Evolutionary conservation across 2,329 filamentous ascomycete genomes (phyloP), one percentile per base, ranked within the genome.

Genomic region (Sarocladium strictum): DNA sequence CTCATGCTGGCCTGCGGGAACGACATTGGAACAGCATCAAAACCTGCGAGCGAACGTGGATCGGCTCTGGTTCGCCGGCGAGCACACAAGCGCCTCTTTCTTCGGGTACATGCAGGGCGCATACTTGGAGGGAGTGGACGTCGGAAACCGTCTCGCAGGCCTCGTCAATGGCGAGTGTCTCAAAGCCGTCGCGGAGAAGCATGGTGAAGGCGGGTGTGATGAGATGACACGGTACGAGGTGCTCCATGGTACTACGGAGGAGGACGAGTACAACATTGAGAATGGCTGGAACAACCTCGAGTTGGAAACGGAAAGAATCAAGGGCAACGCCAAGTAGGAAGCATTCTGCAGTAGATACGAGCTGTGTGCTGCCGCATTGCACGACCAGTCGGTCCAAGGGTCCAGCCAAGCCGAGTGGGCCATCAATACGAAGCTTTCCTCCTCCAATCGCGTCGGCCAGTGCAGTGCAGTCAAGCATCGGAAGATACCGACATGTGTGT

Each of bases 21-120:
- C 78, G 19, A 80, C 77, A 1, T 67, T 85, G 0, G 78, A 84
- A 19, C 50, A 53, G 23, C 50, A 53, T 24, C 50, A 53, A 19
- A 38, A 53, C 21, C 50, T 53, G 5, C 75, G 82, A 1, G 78
- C 81, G 6, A 84, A 83, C 57, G 65, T 83, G 0, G 74, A 72
- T 12, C 66, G 78, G 2, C 61, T 85, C 15, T 83, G 75, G 66
- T 85, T 83, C 60, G 80, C 82, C 0, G 82, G 81, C 0, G 82
- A 85, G 62, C 76, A 75, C 7, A 83, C 76, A 0, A 81, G 76
- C 51, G 70, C 77, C 0, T 71, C 79, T 57, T 84, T 82, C 62
- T 85, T 76, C 65, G 82, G 82, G 0, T 85, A 80, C 63, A 62
- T 85, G 64, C 82, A 85, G 26, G 78, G 77, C 1, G 76, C 77